These are phyloP conservation scores for Solioccasus polychromus DNA, from an alignment of 768 basidiomycete species.

Conservation along the genomic window DNA sequence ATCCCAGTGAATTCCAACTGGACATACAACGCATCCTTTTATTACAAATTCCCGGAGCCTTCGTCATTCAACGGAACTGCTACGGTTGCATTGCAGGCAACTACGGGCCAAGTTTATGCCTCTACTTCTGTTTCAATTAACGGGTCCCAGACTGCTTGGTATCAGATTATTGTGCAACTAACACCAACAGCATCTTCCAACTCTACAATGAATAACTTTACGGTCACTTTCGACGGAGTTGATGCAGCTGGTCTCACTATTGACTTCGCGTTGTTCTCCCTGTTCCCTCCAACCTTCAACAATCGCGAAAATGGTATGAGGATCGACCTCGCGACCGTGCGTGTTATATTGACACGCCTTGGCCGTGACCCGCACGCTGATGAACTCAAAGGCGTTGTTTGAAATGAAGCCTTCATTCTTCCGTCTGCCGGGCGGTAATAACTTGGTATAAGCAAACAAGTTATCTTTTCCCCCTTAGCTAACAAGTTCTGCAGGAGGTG, in stretches of 20 bases:
- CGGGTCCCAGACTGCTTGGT: conserved; percentile 48
- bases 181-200: conserved; percentile 39
- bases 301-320: conserved; percentile 57
- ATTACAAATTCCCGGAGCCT: conserved; percentile 47
- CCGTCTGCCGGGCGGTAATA: conserved; percentile 66
- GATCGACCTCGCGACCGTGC: conserved; percentile 53
- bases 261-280: conserved; percentile 55
- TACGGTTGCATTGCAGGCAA: conserved; percentile 45
- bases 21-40: conserved; percentile 60
- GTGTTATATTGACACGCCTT: conserved; percentile 2
- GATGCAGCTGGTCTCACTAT: conserved; percentile 41
- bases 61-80: conserved; percentile 39
- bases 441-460: conserved; percentile 39
- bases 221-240: conserved; percentile 45
- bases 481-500: conserved; percentile 37
- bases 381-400: conserved; percentile 39
- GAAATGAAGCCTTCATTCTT: conserved; percentile 59
- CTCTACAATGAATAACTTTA: conserved; percentile 48
- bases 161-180: conserved; percentile 41
- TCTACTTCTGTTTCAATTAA: conserved; percentile 35
- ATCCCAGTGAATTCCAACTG: conserved; percentile 51
- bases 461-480: conserved; percentile 20
- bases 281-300: conserved; percentile 69
- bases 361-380: neutral
- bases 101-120: conserved; percentile 42